phyloP scores from a whole-genome alignment of 495 filamentous ascomycete genomes.

The Neurospora sp. region DNA sequence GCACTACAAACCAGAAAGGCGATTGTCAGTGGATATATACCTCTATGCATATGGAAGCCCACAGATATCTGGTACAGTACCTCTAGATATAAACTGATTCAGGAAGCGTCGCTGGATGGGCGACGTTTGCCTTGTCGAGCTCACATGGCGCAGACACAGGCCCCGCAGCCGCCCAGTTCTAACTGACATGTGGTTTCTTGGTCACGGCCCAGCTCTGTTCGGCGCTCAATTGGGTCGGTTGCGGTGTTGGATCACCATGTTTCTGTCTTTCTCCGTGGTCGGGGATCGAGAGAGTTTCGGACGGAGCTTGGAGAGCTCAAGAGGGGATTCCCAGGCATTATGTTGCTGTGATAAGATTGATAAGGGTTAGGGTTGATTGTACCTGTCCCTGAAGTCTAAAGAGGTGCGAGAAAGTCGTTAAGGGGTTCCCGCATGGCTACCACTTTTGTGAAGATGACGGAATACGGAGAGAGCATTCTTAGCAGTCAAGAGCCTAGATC shows the following conservation, averaged over 20 bases:
- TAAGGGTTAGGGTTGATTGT: background rate
- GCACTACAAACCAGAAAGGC: background rate
- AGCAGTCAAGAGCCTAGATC: background rate
- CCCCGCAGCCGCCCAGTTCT: constrained; percentile 11
- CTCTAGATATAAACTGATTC: constrained; percentile 22
- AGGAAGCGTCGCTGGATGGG: constrained; percentile 17
- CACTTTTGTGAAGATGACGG: background rate
- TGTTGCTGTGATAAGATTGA: background rate
- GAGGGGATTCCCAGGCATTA: background rate
- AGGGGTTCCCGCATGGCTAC: background rate
- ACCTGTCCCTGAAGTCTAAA: background rate
- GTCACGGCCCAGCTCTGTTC: background rate
- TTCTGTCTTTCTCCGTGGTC: background rate
- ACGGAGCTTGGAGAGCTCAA: background rate
- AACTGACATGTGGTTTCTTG: constrained; percentile 12
- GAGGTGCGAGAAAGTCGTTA: background rate
- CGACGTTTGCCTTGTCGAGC: background rate
- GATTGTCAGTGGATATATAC: background rate
- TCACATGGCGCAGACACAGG: constrained; percentile 13
- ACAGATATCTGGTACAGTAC: background rate
- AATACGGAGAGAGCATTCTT: background rate
- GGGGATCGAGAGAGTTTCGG: background rate
- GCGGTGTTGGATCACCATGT: background rate
- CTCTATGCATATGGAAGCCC: background rate
- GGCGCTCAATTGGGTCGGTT: constrained; percentile 6